These are phyloP conservation scores for Nemania sp. DNA, from an alignment of 2,329 filamentous ascomycete species.

Conservation along the genomic window DNA sequence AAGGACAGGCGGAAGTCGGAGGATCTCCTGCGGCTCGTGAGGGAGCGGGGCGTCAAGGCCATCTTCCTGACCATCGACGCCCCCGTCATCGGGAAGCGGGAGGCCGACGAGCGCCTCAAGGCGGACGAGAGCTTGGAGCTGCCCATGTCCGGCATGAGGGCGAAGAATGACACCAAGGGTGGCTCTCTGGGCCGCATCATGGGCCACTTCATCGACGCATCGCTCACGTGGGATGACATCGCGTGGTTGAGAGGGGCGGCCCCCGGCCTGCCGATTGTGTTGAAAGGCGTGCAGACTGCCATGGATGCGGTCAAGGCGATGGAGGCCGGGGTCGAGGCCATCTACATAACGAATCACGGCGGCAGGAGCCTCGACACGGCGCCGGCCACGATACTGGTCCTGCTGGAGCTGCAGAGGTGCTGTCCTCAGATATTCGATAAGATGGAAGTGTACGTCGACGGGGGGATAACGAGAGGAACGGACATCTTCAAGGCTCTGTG, in stretches of 20 bases:
- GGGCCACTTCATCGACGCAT: conserved; percentile 61
- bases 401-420: conserved; percentile 66
- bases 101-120: conserved; percentile 51
- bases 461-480: conserved; percentile 66
- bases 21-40: conserved; percentile 52
- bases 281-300: conserved; percentile 74
- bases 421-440: conserved; percentile 63
- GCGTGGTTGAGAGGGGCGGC: conserved; percentile 65
- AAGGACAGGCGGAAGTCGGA: conserved; percentile 57
- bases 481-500: conserved; percentile 71
- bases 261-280: conserved; percentile 58
- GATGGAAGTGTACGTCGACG: conserved; percentile 67
- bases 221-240: conserved; percentile 66
- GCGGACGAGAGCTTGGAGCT: conserved; percentile 53
- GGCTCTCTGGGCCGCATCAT: conserved; percentile 59
- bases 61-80: conserved; percentile 64
- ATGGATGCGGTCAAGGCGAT: conserved; percentile 65
- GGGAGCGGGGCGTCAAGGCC: conserved; percentile 52
- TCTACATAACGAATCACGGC: conserved; percentile 73
- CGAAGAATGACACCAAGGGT: conserved; percentile 58
- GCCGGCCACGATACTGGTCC: conserved; percentile 59
- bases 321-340: conserved; percentile 65
- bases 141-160: conserved; percentile 55
- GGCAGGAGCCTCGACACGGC: conserved; percentile 59
- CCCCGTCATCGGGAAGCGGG: conserved; percentile 60